Conservation (phyloP, 169 alveolate genomes). For the Babesia ovata region DNA sequence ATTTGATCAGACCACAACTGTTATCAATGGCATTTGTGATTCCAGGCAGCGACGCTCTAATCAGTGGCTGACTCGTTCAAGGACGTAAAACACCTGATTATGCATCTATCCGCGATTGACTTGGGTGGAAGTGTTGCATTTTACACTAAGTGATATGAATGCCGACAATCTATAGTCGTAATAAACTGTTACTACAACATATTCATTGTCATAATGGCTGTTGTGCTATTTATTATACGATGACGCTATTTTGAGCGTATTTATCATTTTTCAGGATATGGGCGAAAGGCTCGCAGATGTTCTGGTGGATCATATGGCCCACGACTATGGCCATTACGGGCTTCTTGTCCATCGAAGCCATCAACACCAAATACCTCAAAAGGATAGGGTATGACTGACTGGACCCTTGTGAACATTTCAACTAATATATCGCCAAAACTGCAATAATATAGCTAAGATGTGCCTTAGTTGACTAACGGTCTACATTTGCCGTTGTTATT, state of each 20-base stretch:
- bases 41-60: not conserved
- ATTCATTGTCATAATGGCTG: too few relatives aligned
- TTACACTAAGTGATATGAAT: too few relatives aligned
- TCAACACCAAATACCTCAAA: constrained; percentile 40
- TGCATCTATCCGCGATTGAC: too few relatives aligned
- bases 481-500: not conserved
- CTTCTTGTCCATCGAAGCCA: constrained; percentile 53
- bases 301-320: constrained; percentile 82
- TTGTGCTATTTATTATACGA: too few relatives aligned
- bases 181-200: too few relatives aligned
- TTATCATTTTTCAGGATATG: constrained; percentile 46
- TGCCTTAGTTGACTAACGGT: not conserved
- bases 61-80: too few relatives aligned
- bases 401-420: not conserved
- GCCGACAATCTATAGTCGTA: too few relatives aligned
- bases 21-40: not conserved
- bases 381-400: constrained; percentile 42
- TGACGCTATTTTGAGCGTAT: not conserved
- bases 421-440: too few relatives aligned
- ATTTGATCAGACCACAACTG: not conserved
- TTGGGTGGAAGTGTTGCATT: too few relatives aligned
- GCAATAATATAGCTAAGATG: too few relatives aligned
- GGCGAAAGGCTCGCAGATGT: constrained; percentile 78
- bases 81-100: too few relatives aligned
- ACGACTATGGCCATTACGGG: constrained; percentile 58